These are phyloP conservation scores for Fagus sylvatica DNA, from an alignment of 306 rosid species.

Conservation along the genomic window DNA sequence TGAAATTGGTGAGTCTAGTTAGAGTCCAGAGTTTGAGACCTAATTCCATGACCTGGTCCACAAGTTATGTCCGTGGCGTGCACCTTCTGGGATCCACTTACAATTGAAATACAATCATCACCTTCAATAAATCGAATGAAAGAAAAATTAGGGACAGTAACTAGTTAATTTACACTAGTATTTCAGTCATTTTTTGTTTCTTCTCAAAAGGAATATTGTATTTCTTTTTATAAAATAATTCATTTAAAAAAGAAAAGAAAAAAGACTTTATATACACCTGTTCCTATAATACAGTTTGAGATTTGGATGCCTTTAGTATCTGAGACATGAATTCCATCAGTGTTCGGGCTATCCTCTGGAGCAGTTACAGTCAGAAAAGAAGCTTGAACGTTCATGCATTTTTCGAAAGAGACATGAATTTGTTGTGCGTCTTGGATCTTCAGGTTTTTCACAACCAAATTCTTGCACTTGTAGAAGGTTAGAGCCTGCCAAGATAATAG, in stretches of 20 bases:
- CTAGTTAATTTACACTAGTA: neutral
- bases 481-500: conserved; percentile 49
- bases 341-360: conserved; percentile 66
- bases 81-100: conserved; percentile 55
- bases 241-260: too few species aligned
- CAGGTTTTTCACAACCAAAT: conserved; percentile 46
- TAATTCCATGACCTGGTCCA: conserved; percentile 94
- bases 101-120: conserved; percentile 89
- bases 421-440: conserved; percentile 51
- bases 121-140: conserved; percentile 34
- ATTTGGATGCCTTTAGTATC: conserved; percentile 53
- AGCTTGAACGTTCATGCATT: conserved; percentile 41
- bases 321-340: conserved; percentile 76
- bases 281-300: conserved; percentile 45
- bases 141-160: neutral
- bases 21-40: conserved; percentile 31
- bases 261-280: conserved; percentile 38
- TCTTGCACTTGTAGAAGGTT: conserved; percentile 47
- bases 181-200: neutral
- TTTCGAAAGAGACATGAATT: conserved; percentile 54
- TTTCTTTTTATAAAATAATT: too few species aligned
- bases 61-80: conserved; percentile 59
- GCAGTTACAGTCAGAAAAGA: conserved; percentile 47
- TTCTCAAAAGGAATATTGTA: too few species aligned
- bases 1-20: neutral